Evolutionary conservation across 108 stramenopile species (phyloP).

Genomic region (Tribonema minus): DNA sequence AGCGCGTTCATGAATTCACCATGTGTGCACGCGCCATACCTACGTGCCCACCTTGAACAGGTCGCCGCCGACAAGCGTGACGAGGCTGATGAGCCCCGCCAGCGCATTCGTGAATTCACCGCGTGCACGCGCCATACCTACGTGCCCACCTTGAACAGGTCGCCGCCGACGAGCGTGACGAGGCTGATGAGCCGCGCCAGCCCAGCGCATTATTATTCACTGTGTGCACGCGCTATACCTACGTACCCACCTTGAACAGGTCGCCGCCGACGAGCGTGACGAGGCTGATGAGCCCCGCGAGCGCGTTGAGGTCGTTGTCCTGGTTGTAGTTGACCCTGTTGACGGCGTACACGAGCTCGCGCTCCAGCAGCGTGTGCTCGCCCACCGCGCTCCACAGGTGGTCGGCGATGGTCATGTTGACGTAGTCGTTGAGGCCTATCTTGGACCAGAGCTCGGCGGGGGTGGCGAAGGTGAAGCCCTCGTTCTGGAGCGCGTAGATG

Average conservation of each 20-base stretch:
- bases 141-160: conserved; percentile 7
- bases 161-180: conserved; percentile 7
- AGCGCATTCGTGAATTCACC: too few species aligned
- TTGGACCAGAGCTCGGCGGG: conserved; percentile 26
- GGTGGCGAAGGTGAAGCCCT: conserved; percentile 10
- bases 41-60: conserved; percentile 13
- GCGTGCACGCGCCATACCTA: too few species aligned
- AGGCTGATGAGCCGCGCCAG: conserved; percentile 20
- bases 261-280: conserved; percentile 5
- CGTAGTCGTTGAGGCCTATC: conserved; percentile 3
- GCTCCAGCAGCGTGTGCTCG: conserved; percentile 2
- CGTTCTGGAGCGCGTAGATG: conserved; percentile 17
- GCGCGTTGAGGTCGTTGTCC: conserved; percentile 21
- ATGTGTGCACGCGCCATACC: too few species aligned
- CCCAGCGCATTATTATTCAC: neutral
- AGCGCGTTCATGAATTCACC: conserved; percentile 13
- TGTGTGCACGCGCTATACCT: too few species aligned
- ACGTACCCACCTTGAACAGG: conserved; percentile 10
- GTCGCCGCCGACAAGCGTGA: conserved; percentile 3
- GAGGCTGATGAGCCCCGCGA: conserved; percentile 25
- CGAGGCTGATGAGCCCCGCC: conserved; percentile 22
- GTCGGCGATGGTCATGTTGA: neutral
- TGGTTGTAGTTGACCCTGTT: conserved; percentile 37
- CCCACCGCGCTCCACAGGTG: conserved; percentile 1
- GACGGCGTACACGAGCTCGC: conserved; percentile 14